These are phyloP conservation scores for Vigna mungo DNA, from an alignment of 306 rosid genomes.

Conservation along the genomic window DNA sequence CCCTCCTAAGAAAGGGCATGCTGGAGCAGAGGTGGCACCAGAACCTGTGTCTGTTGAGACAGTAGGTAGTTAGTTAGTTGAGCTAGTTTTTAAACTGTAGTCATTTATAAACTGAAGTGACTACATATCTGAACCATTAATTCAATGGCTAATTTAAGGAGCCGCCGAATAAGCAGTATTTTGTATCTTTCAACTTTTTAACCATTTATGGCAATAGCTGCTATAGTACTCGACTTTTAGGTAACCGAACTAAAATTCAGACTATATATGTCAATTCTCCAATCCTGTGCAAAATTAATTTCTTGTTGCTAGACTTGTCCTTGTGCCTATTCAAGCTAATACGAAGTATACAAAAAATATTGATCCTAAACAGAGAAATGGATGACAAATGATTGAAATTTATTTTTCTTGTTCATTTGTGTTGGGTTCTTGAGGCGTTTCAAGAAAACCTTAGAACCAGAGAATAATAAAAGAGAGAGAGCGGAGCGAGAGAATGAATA, in stretches of 20 bases:
- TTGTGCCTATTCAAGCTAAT: neutral
- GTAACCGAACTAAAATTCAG: neutral
- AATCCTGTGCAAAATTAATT: neutral
- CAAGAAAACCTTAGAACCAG: too few relatives aligned
- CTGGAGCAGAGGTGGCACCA: conserved; percentile 59
- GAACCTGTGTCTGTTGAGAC: conserved; percentile 41
- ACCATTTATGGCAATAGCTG: neutral
- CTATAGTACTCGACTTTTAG: neutral
- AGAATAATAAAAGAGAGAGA: too few relatives aligned
- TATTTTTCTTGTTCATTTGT: too few relatives aligned
- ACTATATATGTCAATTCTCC: neutral
- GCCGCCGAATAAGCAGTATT: conserved; percentile 17
- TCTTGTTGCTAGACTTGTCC: neutral
- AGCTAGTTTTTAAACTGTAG: conserved; percentile 23
- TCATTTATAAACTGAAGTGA: conserved; percentile 15
- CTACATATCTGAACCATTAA: neutral
- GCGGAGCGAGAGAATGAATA: too few relatives aligned
- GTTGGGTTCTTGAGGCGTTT: too few relatives aligned
- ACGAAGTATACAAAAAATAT: neutral
- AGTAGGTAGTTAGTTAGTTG: conserved; percentile 41
- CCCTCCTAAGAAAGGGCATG: conserved; percentile 48
- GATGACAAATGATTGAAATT: too few relatives aligned
- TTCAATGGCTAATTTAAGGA: conserved; percentile 22
- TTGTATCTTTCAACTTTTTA: neutral
- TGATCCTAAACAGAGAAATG: neutral